A percentile compares a stretch with the other conserved stretches of the same genome.
These are phyloP conservation scores for Capsella rubella DNA, from an alignment of 441 rosid species.

Conservation along the genomic window DNA sequence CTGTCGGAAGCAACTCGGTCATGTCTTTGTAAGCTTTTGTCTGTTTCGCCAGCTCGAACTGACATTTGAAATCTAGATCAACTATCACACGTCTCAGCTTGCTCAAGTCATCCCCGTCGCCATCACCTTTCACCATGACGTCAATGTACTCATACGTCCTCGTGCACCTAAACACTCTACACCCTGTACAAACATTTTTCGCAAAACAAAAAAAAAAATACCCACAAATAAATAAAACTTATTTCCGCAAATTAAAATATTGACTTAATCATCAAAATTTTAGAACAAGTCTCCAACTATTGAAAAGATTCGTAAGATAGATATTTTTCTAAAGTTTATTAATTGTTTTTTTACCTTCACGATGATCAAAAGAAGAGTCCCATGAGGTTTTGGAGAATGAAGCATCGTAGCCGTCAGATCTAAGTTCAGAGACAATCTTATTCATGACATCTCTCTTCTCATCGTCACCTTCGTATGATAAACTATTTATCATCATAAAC, in stretches of 20 bases:
- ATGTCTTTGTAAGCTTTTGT: conserved; percentile 50
- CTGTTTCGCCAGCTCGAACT: conserved; percentile 62
- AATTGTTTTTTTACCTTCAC: conserved; percentile 46
- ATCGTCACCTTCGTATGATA: conserved; percentile 35
- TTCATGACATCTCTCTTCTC: conserved; percentile 49
- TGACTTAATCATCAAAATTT: conserved; percentile 19
- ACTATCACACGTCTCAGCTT: conserved; percentile 49
- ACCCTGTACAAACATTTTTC: conserved; percentile 26
- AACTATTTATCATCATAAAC: conserved; percentile 39
- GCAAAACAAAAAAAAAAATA: no score
- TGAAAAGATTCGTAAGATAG: neutral
- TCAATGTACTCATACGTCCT: conserved; percentile 58
- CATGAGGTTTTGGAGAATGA: conserved; percentile 56
- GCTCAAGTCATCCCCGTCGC: conserved; percentile 26
- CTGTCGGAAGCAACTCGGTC: conserved; percentile 45
- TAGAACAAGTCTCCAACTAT: neutral
- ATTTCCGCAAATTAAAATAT: no score
- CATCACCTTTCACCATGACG: conserved; percentile 41
- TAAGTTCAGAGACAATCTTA: conserved; percentile 49
- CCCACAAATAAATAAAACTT: neutral
- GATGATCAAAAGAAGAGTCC: conserved; percentile 49
- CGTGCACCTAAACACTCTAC: conserved; percentile 43
- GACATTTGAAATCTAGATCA: conserved; percentile 60
- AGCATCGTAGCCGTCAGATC: conserved; percentile 57
- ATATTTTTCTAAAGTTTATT: neutral